A percentile compares a stretch with the other conserved stretches of the same genome.
These are phyloP conservation scores for Backusella psychrophila DNA, from an alignment of 192 early-diverging fungal species.

Conservation along the genomic window DNA sequence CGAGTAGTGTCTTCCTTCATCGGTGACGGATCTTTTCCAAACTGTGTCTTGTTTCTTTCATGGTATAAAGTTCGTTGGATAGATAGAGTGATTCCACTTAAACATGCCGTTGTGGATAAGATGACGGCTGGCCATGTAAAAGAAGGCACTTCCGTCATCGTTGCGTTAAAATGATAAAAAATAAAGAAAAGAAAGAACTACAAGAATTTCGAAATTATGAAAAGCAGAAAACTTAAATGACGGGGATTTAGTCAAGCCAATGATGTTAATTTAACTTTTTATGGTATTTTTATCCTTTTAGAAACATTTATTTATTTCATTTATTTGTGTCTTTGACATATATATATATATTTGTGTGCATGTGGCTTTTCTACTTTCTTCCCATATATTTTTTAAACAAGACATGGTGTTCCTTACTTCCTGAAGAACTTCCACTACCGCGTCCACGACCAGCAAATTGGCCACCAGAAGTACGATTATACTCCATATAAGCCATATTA, in stretches of 20 bases:
- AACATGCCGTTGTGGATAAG: background rate
- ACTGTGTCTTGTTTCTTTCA: background rate
- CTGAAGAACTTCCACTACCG: conserved; percentile 27
- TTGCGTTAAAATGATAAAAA: background rate
- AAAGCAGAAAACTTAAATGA: background rate
- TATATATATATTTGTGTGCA: background rate
- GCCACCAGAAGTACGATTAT: conserved; percentile 30
- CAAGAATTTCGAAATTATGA: background rate
- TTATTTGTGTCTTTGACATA: background rate
- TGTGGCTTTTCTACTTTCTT: conserved; percentile 33
- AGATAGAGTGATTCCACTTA: conserved; percentile 20
- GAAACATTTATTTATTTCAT: background rate
- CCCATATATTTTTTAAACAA: conserved; percentile 68
- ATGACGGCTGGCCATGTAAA: conserved; percentile 9
- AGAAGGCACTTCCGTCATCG: conserved; percentile 2
- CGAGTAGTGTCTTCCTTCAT: conserved; percentile 6
- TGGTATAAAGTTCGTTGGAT: conserved; percentile 23
- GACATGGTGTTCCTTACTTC: conserved; percentile 56
- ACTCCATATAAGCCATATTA: conserved; percentile 93
- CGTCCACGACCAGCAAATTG: conserved; percentile 35
- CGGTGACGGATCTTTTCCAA: background rate
- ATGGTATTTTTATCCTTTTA: background rate
- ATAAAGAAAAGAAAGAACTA: background rate
- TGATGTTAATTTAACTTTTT: background rate
- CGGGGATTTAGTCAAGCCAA: background rate